These are phyloP conservation scores for Coniochaeta sp. DNA, from an alignment of 2,329 filamentous ascomycete species.

Conservation along the genomic window DNA sequence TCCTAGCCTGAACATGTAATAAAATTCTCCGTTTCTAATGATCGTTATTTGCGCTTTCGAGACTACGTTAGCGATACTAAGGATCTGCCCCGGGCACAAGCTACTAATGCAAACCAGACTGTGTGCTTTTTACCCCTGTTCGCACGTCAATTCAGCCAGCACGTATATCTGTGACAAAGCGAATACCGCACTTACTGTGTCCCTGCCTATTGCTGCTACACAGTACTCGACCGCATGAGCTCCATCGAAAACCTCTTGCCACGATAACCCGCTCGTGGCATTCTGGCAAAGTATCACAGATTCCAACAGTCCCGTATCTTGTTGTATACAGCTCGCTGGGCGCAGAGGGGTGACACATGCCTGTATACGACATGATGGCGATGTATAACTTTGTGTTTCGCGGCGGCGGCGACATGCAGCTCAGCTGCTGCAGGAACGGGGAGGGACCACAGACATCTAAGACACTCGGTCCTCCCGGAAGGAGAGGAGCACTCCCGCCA, in stretches of 20 bases:
- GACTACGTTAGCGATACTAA: not conserved
- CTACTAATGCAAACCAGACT: not conserved
- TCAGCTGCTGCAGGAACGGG: constrained; percentile 5
- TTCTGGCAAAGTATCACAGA: not conserved
- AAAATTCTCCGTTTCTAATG: not conserved
- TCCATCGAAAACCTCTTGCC: not conserved
- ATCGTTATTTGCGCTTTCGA: not conserved
- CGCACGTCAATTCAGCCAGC: not conserved
- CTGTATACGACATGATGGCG: not conserved
- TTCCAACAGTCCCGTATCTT: not conserved
- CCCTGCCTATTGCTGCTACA: not conserved
- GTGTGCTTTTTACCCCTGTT: not conserved
- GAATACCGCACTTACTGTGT: too few relatives aligned
- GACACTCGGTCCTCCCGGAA: not conserved
- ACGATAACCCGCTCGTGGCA: not conserved
- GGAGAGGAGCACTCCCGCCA: not conserved
- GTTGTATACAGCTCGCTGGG: not conserved
- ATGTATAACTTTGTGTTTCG: not conserved
- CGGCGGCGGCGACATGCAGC: not conserved
- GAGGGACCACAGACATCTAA: not conserved
- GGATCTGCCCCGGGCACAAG: not conserved
- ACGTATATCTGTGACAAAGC: not conserved
- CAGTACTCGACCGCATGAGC: not conserved
- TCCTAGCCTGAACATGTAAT: not conserved
- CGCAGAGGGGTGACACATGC: not conserved